phyloP scores from a whole-genome alignment of 371 early-diverging fungal species.

The Mortierella sp. region DNA sequence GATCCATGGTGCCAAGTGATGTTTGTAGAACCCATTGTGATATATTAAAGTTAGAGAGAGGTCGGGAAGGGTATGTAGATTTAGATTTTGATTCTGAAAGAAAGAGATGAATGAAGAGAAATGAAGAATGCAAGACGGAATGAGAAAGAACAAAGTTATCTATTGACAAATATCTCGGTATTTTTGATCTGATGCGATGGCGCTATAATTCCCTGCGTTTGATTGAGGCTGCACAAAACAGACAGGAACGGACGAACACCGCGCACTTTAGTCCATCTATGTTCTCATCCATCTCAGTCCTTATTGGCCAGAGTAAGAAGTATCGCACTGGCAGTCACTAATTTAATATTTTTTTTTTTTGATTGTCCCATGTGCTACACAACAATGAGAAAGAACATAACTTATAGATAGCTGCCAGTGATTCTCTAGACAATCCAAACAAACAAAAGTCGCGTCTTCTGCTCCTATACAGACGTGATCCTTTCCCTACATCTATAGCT shows the following conservation, averaged over 20 bases:
- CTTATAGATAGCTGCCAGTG: not conserved
- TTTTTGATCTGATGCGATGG: constrained; percentile 22
- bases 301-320: constrained; percentile 32
- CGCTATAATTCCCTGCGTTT: constrained; percentile 1
- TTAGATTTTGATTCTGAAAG: constrained; percentile 12
- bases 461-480: not conserved
- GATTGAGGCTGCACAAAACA: not conserved
- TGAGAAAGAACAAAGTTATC: not conserved
- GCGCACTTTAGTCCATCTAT: constrained; percentile 25
- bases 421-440: constrained; percentile 8
- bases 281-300: constrained; percentile 41
- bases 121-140: not conserved
- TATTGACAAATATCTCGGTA: not conserved
- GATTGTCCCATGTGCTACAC: no score
- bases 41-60: constrained; percentile 12
- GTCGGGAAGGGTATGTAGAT: not conserved
- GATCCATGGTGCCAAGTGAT: constrained; percentile 92
- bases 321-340: not conserved
- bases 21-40: constrained; percentile 76
- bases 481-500: not conserved
- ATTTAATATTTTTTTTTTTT: not conserved
- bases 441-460: constrained; percentile 15
- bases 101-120: not conserved
- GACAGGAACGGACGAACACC: no score
- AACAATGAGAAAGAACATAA: no score